Percentiles rank a stretch among this genome's conserved stretches.
phyloP scores from a whole-genome alignment of 441 rosid genomes.

The Erodium trifolium region DNA sequence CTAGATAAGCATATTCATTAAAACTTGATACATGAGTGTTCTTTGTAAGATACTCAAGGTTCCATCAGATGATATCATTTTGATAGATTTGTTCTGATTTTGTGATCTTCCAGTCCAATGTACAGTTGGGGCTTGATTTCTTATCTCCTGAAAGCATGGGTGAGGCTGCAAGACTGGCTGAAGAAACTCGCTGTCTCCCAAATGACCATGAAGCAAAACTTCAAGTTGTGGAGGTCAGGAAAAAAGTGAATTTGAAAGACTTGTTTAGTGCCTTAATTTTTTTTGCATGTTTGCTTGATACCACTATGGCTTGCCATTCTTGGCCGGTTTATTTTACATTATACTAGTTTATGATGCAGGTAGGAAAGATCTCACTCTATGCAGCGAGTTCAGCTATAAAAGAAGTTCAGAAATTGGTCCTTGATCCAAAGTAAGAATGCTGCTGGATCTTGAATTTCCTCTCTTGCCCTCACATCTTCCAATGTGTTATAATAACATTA shows the following conservation, averaged over 20 bases:
- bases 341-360: conserved; percentile 36
- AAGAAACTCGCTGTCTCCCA: conserved; percentile 78
- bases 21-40: background rate
- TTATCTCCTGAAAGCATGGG: conserved; percentile 88
- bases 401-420: conserved; percentile 88
- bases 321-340: conserved; percentile 11
- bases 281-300: background rate
- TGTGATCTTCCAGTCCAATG: conserved; percentile 62
- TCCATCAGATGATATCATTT: background rate
- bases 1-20: background rate
- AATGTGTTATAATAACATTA: too few relatives aligned
- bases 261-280: conserved; percentile 5
- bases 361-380: conserved; percentile 80
- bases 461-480: too few relatives aligned
- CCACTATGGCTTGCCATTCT: conserved; percentile 3
- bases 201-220: conserved; percentile 78
- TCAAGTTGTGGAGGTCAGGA: conserved; percentile 79
- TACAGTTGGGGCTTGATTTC: conserved; percentile 84
- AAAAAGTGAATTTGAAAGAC: conserved; percentile 9
- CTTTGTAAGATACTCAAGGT: background rate
- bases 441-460: background rate
- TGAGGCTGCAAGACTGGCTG: conserved; percentile 67
- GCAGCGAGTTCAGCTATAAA: conserved; percentile 96
- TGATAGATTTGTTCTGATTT: conserved; percentile 12
- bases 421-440: conserved; percentile 73